phyloP scores from a whole-genome alignment of 1,284 basidiomycete species.

The Puccinia sorghi region DNA sequence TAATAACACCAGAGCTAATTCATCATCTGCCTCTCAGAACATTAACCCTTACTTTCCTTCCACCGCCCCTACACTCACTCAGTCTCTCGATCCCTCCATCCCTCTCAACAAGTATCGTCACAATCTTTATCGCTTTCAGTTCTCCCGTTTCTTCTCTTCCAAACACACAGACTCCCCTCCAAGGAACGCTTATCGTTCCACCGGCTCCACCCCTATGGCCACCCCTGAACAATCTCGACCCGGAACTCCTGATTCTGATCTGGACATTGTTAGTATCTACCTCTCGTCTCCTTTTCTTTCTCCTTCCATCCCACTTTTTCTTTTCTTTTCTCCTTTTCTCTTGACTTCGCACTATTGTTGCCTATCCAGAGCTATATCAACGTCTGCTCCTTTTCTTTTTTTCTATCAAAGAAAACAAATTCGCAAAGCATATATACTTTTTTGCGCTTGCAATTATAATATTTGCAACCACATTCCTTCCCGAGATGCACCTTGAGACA shows the following conservation, averaged over 20 bases:
- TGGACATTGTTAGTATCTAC: conserved; percentile 35
- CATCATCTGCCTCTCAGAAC: neutral
- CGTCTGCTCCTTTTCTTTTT: neutral
- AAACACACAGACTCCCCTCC: neutral
- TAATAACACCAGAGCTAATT: conserved; percentile 17
- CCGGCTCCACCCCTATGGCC: neutral
- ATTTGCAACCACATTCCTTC: no score
- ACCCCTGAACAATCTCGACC: conserved; percentile 46
- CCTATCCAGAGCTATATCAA: no score
- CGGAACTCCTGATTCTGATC: conserved; percentile 34
- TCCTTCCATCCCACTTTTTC: neutral
- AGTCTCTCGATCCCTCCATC: neutral
- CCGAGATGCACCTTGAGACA: no score
- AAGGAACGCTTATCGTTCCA: neutral
- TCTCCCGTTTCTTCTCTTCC: neutral
- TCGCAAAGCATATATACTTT: no score
- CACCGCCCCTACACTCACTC: conserved; percentile 1
- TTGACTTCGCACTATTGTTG: no score
- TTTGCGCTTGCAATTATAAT: no score
- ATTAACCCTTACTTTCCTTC: conserved; percentile 48
- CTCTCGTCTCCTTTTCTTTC: neutral
- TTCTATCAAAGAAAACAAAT: neutral
- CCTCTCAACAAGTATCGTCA: neutral
- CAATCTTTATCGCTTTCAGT: conserved; percentile 5
- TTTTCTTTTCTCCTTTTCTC: neutral